Percentiles rank a stretch among this genome's conserved stretches.
Conservation (phyloP, 192 early-diverging fungal species). For the Backusella liffmaniae region DNA sequence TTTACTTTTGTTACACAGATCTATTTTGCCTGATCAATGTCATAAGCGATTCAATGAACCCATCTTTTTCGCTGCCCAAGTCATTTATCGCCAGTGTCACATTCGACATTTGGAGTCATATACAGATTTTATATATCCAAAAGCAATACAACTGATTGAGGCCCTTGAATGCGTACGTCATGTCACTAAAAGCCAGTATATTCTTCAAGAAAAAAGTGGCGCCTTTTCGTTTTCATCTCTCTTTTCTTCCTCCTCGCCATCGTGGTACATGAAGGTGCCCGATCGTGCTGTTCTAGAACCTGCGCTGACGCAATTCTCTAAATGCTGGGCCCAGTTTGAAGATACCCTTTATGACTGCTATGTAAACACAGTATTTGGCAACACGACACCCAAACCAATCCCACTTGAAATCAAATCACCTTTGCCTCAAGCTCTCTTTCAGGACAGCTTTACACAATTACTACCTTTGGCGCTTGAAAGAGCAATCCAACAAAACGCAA, state of each 20-base stretch:
- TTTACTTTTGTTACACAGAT: slow-evolving; percentile 3
- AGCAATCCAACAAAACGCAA: neutral
- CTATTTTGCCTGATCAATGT: neutral
- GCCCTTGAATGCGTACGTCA: neutral
- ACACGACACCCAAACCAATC: neutral
- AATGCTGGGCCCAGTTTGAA: neutral
- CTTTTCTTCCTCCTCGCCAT: neutral
- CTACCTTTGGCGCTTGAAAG: neutral
- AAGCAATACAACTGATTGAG: neutral
- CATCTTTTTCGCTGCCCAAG: slow-evolving; percentile 11
- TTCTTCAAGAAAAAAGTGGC: neutral
- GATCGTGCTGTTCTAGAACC: neutral
- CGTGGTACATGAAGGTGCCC: neutral
- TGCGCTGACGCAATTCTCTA: neutral
- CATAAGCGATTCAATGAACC: slow-evolving; percentile 13
- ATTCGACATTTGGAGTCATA: slow-evolving; percentile 8
- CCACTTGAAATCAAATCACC: neutral
- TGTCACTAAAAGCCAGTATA: neutral
- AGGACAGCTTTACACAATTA: neutral
- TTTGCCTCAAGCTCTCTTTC: neutral
- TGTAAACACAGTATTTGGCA: slow-evolving; percentile 11
- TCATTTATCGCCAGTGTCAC: neutral
- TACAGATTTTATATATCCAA: neutral
- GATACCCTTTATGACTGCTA: slow-evolving; percentile 5
- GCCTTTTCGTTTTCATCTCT: neutral